Percentiles rank a stretch among this genome's conserved stretches.
Evolutionary conservation across 2,329 filamentous ascomycete species (phyloP).

Genomic region (Venturia aucupariae): DNA sequence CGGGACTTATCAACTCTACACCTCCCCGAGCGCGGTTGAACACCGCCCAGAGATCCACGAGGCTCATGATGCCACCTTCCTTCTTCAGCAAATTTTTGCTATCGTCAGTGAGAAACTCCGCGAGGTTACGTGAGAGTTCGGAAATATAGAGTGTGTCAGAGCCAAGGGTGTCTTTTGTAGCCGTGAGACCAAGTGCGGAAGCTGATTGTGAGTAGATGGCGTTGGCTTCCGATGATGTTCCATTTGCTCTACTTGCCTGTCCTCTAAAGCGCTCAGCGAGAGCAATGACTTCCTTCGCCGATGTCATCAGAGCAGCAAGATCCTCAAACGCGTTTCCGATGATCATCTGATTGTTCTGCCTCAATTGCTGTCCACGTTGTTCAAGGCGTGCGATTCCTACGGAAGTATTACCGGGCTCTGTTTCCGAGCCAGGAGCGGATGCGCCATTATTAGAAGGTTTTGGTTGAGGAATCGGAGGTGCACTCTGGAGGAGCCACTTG

Average conservation of each 20-base stretch:
- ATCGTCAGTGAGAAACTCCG: constrained; percentile 84
- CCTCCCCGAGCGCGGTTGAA: constrained; percentile 91
- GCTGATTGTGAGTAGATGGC: constrained; percentile 72
- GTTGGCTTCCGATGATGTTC: constrained; percentile 49
- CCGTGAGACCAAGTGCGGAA: constrained; percentile 77
- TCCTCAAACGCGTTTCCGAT: constrained; percentile 95
- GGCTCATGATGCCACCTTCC: constrained; percentile 77
- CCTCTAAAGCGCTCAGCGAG: constrained; percentile 80
- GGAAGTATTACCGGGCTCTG: constrained; percentile 40
- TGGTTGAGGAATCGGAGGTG: constrained; percentile 72
- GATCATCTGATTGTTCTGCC: constrained; percentile 85
- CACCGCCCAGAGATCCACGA: constrained; percentile 87
- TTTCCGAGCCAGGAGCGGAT: constrained; percentile 20
- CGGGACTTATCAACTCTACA: constrained; percentile 85
- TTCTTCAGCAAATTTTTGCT: constrained; percentile 64
- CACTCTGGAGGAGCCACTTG: constrained; percentile 89
- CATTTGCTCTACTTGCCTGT: constrained; percentile 50
- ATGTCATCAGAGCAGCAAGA: constrained; percentile 92
- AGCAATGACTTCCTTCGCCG: constrained; percentile 89
- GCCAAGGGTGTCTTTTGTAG: constrained; percentile 87
- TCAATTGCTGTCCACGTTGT: constrained; percentile 70
- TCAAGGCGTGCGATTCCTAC: constrained; percentile 91
- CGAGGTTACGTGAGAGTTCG: constrained; percentile 73
- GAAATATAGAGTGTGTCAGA: constrained; percentile 86
- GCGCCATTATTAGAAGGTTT: constrained; percentile 25